Conservation (phyloP, 352 stramenopile species). For the Pythium guiyangense region DNA sequence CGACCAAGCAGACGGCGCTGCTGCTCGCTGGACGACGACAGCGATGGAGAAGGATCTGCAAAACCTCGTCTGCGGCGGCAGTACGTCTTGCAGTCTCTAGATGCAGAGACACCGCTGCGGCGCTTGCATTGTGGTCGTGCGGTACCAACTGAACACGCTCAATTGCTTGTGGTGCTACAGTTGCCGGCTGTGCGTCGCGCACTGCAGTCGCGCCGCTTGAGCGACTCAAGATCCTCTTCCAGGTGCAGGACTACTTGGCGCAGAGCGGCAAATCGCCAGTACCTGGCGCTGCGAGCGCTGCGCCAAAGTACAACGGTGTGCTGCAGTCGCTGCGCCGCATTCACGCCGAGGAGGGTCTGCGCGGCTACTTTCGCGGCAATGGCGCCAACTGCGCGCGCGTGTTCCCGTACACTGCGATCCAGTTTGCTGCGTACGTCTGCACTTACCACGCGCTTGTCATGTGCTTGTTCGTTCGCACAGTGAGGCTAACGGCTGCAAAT, state of each 20-base stretch:
- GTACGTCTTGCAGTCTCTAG: constrained; percentile 26
- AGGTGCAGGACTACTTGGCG: constrained; percentile 67
- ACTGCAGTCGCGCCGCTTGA: constrained; percentile 69
- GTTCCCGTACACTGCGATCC: constrained; percentile 75
- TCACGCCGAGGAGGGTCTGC: constrained; percentile 47
- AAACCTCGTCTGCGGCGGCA: constrained; percentile 70
- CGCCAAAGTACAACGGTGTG: constrained; percentile 52
- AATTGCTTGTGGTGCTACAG: constrained; percentile 14
- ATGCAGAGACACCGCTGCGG: too few relatives aligned
- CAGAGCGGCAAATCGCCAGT: constrained; percentile 16
- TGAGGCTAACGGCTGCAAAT: too few relatives aligned
- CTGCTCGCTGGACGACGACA: too few relatives aligned
- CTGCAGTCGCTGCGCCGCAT: constrained; percentile 59
- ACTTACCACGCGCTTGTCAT: background rate
- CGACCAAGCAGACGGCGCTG: too few relatives aligned
- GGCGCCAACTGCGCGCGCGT: constrained; percentile 77
- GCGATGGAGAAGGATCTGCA: constrained; percentile 41
- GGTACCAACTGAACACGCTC: too few relatives aligned
- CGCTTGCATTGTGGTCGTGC: too few relatives aligned
- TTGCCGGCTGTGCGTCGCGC: constrained; percentile 64
- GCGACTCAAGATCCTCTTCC: constrained; percentile 76
- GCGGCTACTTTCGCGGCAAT: constrained; percentile 75
- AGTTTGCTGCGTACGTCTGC: constrained; percentile 47
- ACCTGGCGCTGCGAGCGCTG: background rate
- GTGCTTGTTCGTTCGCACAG: too few relatives aligned